These are phyloP conservation scores for Fusarium sp. DNA, from an alignment of 2,329 filamentous ascomycete species.

Conservation along the genomic window DNA sequence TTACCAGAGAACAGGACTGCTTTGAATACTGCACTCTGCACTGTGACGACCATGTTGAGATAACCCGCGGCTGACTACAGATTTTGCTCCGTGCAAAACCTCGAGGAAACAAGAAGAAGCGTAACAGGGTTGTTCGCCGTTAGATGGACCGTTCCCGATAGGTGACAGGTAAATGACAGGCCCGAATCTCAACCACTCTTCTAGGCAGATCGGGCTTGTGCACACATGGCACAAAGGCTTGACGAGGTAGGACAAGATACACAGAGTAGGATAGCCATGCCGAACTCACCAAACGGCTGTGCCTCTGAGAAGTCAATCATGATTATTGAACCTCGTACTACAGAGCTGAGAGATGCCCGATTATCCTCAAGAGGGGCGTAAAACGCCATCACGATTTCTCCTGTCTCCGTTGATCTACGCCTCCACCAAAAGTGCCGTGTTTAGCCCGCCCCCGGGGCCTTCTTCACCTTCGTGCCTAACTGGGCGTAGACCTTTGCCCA, in stretches of 20 bases:
- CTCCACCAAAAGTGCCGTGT: constrained; percentile 34
- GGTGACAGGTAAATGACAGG: constrained; percentile 18
- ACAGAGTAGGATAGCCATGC: constrained; percentile 18
- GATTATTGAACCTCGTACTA: constrained; percentile 11
- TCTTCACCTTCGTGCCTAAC: constrained; percentile 30
- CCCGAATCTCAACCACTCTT: constrained; percentile 6
- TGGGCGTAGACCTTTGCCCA: constrained; percentile 26
- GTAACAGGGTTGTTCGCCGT: constrained; percentile 13
- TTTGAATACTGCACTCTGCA: background rate
- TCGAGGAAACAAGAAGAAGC: constrained; percentile 31
- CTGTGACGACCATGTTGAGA: background rate
- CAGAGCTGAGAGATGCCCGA: constrained; percentile 25
- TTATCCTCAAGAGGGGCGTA: constrained; percentile 18
- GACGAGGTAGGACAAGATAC: constrained; percentile 21
- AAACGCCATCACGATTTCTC: constrained; percentile 10
- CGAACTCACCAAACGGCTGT: constrained; percentile 8
- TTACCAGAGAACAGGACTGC: background rate
- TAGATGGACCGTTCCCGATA: constrained; percentile 5
- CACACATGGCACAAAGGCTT: constrained; percentile 25
- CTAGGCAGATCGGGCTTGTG: constrained; percentile 8
- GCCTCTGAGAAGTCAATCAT: background rate
- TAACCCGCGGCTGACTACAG: background rate
- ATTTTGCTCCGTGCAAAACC: constrained; percentile 2
- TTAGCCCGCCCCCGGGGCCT: constrained; percentile 2
- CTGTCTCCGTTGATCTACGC: constrained; percentile 34